Evolutionary conservation across 2,329 filamentous ascomycete species (phyloP).

Genomic region (Talaromyces marneffei): DNA sequence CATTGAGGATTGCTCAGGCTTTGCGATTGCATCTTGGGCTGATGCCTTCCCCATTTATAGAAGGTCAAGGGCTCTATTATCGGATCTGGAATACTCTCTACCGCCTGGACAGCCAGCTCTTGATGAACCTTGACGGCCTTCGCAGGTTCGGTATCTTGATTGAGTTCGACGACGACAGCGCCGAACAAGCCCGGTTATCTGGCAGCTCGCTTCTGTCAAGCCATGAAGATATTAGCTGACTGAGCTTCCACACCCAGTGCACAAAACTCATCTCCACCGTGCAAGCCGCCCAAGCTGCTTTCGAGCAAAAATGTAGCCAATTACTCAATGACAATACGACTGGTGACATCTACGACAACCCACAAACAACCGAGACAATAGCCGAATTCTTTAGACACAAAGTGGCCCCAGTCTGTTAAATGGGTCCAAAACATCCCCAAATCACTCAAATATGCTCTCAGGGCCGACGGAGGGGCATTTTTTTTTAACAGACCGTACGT

Average conservation of each 20-base stretch:
- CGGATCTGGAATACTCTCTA: constrained; percentile 49
- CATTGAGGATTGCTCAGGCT: constrained; percentile 40
- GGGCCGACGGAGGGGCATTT: constrained; percentile 25
- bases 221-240: constrained; percentile 32
- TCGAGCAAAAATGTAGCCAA: constrained; percentile 14
- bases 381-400: constrained; percentile 24
- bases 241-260: constrained; percentile 32
- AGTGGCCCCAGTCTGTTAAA: constrained; percentile 20
- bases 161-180: constrained; percentile 22
- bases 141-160: constrained; percentile 27
- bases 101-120: constrained; percentile 41
- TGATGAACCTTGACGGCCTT: constrained; percentile 43
- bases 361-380: not conserved
- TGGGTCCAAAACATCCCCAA: constrained; percentile 31
- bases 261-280: constrained; percentile 30
- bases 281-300: constrained; percentile 29
- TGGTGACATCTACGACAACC: not conserved
- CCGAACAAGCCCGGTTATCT: not conserved
- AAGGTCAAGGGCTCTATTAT: constrained; percentile 38
- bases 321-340: not conserved
- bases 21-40: constrained; percentile 45
- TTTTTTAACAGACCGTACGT: constrained; percentile 34
- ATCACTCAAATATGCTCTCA: constrained; percentile 29
- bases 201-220: constrained; percentile 25
- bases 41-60: constrained; percentile 22